Evolutionary conservation across 1,139 yeast species (phyloP), one percentile per base, ranked within the genome.

Genomic region (Taiozyma sp.): DNA sequence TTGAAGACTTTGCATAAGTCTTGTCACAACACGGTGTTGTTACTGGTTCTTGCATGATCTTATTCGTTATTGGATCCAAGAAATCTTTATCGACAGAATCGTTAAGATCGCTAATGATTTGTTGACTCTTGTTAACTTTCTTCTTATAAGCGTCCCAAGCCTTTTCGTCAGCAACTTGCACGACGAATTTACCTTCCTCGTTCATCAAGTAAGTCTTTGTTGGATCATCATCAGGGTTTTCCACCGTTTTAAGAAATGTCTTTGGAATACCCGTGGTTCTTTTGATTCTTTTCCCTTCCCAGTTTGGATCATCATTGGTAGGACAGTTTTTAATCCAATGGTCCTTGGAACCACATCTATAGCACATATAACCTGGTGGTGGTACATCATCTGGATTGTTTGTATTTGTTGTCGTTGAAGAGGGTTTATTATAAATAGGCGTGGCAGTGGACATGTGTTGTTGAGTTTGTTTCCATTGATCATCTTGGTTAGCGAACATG

Each of bases 321-420:
- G 99, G 99, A 72, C 99, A 93, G 60, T 91, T 90, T 63, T 88
- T 88, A 56, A 95, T 92, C 93, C 96, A 92, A 68, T 93, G 99
- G 56, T 93, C 97, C 68, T 91, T 89, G 46, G 89, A 91, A 48
- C 99, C 99, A 73, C 99, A 93, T 66, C 97, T 78, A 68, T 93
- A 92, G 68, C 99, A 93, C 65, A 92, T 86, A 64, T 93, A 93
- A 1, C 96, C 96, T 4, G 96, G 93, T 1, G 99, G 99, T 5
- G 97, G 97, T 1, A 57, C 61, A 43, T 62, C 65, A 82, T 92
- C 41, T 79, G 73, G 54, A 67, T 69, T 58, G 49, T 67, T 50
- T 57, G 58, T 24, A 48, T 28, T 28, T 1, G 62, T 68, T 13
- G 72, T 67, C 32, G 77, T 67, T 38, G 57, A 58, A 13, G 76